Evolutionary conservation across 2,329 filamentous ascomycete genomes (phyloP).

Genomic region (Onygenales sp.): DNA sequence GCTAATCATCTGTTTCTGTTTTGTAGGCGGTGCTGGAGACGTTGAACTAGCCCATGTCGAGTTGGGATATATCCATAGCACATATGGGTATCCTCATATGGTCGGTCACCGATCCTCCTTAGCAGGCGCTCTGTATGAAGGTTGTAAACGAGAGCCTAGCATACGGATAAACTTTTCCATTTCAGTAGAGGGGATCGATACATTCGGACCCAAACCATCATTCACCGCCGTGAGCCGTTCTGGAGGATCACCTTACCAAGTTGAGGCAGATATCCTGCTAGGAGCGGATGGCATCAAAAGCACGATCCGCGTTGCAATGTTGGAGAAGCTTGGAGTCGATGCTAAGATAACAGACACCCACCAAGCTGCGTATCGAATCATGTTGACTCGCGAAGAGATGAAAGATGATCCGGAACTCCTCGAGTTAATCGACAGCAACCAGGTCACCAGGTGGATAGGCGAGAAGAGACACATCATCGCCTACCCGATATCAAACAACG

Average conservation of each 20-base stretch:
- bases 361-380: conserved; percentile 46
- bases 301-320: conserved; percentile 34
- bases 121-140: conserved; percentile 59
- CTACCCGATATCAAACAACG: conserved; percentile 53
- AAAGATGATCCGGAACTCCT: conserved; percentile 43
- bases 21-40: conserved; percentile 55
- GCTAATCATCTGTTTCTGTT: not conserved
- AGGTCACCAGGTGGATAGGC: conserved; percentile 56
- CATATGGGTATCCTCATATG: conserved; percentile 69
- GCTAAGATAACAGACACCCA: conserved; percentile 39
- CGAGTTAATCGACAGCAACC: conserved; percentile 47
- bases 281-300: conserved; percentile 49
- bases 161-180: conserved; percentile 62
- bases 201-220: conserved; percentile 49
- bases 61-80: conserved; percentile 55
- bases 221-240: conserved; percentile 53
- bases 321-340: conserved; percentile 25
- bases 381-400: conserved; percentile 40
- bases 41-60: conserved; percentile 61
- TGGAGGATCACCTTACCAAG: conserved; percentile 40
- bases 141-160: conserved; percentile 52
- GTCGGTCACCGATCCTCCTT: conserved; percentile 68
- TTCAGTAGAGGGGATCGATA: conserved; percentile 45
- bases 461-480: conserved; percentile 58
- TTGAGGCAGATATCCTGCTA: conserved; percentile 43